These are phyloP conservation scores for Botrytis hyacinthi DNA, from an alignment of 2,329 filamentous ascomycete species.

Conservation along the genomic window DNA sequence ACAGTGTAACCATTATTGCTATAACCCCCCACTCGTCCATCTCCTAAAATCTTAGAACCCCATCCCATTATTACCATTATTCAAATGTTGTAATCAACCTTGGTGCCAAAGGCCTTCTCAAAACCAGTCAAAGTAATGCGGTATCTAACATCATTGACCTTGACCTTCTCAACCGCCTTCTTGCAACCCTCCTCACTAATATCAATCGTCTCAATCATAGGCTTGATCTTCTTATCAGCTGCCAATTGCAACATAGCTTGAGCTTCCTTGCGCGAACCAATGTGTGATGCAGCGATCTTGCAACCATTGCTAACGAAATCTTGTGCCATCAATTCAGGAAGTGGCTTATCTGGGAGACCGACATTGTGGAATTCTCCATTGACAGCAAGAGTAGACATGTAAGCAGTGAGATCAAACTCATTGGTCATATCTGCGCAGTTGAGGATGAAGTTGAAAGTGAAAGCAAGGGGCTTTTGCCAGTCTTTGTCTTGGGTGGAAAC, in stretches of 20 bases:
- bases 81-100: conserved; percentile 16
- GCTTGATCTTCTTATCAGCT: conserved; percentile 55
- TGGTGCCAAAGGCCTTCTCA: conserved; percentile 59
- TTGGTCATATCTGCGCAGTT: conserved; percentile 59
- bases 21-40: neutral
- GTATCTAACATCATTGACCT: conserved; percentile 70
- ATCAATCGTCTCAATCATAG: conserved; percentile 49
- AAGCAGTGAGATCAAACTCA: conserved; percentile 46
- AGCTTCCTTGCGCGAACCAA: conserved; percentile 51
- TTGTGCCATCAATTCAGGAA: conserved; percentile 53
- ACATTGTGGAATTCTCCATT: conserved; percentile 64
- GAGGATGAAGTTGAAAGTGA: conserved; percentile 57
- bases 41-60: neutral
- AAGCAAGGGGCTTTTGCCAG: conserved; percentile 57
- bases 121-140: conserved; percentile 68
- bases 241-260: conserved; percentile 60
- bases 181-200: conserved; percentile 51
- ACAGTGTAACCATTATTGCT: neutral
- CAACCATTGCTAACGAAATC: conserved; percentile 55
- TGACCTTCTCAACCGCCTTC: conserved; percentile 67
- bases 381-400: conserved; percentile 57
- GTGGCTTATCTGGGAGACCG: conserved; percentile 61
- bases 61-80: neutral
- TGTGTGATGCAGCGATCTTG: conserved; percentile 45
- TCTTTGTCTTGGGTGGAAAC: conserved; percentile 57